Conservation (phyloP, 2,329 filamentous ascomycete genomes). For the Diaporthe aspalathi region DNA sequence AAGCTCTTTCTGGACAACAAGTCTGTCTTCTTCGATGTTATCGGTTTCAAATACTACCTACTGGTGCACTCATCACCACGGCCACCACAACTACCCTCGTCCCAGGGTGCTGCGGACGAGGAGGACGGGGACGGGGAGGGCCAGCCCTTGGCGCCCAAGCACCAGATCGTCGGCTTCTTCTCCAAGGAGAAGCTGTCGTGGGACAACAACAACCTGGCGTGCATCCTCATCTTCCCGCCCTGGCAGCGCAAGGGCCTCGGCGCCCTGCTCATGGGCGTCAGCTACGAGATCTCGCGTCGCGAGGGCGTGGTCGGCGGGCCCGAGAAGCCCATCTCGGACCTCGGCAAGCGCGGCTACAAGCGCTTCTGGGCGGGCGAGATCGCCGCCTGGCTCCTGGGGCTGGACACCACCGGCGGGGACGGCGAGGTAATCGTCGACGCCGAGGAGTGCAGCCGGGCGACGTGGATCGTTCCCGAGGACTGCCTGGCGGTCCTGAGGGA, state of each 20-base stretch:
- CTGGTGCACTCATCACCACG: constrained; percentile 77
- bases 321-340: constrained; percentile 90
- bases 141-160: constrained; percentile 42
- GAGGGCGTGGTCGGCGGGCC: constrained; percentile 90
- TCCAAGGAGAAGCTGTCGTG: constrained; percentile 99
- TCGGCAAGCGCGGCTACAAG: constrained; percentile 84
- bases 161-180: constrained; percentile 91
- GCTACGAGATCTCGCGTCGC: constrained; percentile 88
- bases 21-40: constrained; percentile 97
- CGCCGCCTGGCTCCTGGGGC: constrained; percentile 71
- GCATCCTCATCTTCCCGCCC: constrained; percentile 94
- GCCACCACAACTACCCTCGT: constrained; percentile 30
- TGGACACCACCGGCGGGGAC: constrained; percentile 50
- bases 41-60: constrained; percentile 93
- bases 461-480: constrained; percentile 88
- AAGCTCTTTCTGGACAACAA: constrained; percentile 99
- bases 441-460: constrained; percentile 77
- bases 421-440: constrained; percentile 70
- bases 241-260: constrained; percentile 94
- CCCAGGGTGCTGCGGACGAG: not conserved
- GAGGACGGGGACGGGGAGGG: not conserved
- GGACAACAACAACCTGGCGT: constrained; percentile 98
- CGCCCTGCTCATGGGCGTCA: constrained; percentile 88
- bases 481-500: constrained; percentile 81
- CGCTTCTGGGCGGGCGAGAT: constrained; percentile 90